Evolutionary conservation across 202 grass and related monocot genomes (phyloP), one percentile per base, ranked within the genome.

Genomic region (Panicum hallii): DNA sequence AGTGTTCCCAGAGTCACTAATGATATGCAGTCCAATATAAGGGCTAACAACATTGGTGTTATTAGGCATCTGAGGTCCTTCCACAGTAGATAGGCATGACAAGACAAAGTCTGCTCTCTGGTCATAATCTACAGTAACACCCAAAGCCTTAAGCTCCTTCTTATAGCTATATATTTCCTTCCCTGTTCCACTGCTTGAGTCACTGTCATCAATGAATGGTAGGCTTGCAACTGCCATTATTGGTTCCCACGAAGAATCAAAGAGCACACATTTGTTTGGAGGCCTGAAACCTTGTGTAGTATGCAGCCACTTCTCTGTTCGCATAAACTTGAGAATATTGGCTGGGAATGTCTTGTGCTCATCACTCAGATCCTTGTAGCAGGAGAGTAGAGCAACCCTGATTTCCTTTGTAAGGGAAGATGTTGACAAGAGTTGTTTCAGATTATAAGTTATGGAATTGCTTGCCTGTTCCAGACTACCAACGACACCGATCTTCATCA

Each of bases 231-330:
- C 78, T n/a, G 79, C 11, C 45, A 77, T 84, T 69, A 94, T 14
- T 53, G 74, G 26, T 8, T 81, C 76, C 88, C 88, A 94, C 8
- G 82, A 78, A 30, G 61, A 44, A 82, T 74, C 66, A 53, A 75
- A 85, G 5, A 93, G 70, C 11, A 84, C 73, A 61, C 74, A 94
- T 38, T 81, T 84, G 5, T 38, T 80, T 65, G 91, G 83, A 61
- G 68, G 69, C 72, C 81, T 89, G 36, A 81, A 94, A 16, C 83
- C 92, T 47, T 78, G 49, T 38, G 38, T 41, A 19, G 92, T 91
- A 61, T 91, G 60, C 3, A 94, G 34, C 92, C 92, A 94, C 36
- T 84, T 84, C 42, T 79, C 65, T 11, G 9, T 44, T 10, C 0
- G 63, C 82, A 88, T 74, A 17, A 73, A 86, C 9, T 57, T 74